Percentiles rank a stretch among this genome's conserved stretches.
Conservation (phyloP, 1,284 basidiomycete genomes). For the Schizopora paradoxa region DNA sequence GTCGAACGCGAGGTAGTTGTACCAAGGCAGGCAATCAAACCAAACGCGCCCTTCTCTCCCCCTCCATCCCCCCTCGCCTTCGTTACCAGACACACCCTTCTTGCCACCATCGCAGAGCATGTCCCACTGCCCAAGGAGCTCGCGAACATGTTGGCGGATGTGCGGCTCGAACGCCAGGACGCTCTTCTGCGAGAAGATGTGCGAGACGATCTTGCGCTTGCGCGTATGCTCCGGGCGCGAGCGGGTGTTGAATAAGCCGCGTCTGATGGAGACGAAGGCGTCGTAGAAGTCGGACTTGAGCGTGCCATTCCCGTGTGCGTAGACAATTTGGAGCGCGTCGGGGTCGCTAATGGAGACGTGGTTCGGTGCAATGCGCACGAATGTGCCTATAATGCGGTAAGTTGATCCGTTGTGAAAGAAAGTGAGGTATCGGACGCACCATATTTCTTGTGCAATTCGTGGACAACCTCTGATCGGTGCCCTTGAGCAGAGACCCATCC, state of each 20-base stretch:
- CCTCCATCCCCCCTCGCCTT: conserved; percentile 63
- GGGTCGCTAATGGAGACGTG: conserved; percentile 82
- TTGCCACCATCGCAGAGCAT: conserved; percentile 53
- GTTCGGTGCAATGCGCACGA: conserved; percentile 86
- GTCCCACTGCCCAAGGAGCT: conserved; percentile 76
- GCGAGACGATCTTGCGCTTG: conserved; percentile 85
- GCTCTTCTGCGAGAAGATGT: conserved; percentile 84
- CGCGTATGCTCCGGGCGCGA: conserved; percentile 78
- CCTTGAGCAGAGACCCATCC: conserved; percentile 60
- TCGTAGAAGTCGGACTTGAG: conserved; percentile 81
- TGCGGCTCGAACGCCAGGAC: conserved; percentile 79
- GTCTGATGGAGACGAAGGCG: conserved; percentile 68
- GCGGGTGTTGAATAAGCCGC: conserved; percentile 83
- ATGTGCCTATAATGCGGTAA: conserved; percentile 47
- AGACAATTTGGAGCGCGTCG: conserved; percentile 68
- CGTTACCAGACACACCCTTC: conserved; percentile 49
- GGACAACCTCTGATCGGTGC: conserved; percentile 72
- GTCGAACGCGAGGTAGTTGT: conserved; percentile 84
- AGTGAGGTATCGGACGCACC: no score
- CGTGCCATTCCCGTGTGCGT: conserved; percentile 75
- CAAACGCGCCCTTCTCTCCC: conserved; percentile 59
- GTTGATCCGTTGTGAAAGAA: no score
- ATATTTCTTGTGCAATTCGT: conserved; percentile 70
- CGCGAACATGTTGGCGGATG: conserved; percentile 55
- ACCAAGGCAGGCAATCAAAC: conserved; percentile 71